A percentile compares a stretch with the other conserved stretches of the same genome.
phyloP scores from a whole-genome alignment of 1,139 yeast species.

The Candida sojae region DNA sequence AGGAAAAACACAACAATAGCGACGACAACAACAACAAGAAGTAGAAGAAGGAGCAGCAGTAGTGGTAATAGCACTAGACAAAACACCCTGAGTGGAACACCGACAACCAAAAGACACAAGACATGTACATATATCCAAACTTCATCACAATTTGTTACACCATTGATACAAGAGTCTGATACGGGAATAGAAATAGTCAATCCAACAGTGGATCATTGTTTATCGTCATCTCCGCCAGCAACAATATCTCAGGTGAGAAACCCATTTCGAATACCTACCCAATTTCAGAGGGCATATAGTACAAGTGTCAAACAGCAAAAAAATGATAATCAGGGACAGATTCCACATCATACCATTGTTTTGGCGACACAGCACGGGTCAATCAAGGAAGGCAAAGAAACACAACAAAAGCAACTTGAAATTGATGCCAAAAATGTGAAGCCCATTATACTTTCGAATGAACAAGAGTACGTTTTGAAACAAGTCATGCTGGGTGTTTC shows the following conservation, averaged over 20 bases:
- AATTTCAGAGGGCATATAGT: constrained; percentile 2
- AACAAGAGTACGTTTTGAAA: constrained; percentile 42
- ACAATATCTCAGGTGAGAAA: constrained; percentile 4
- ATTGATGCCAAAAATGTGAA: constrained; percentile 25
- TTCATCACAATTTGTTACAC: constrained; percentile 2
- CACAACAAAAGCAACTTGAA: background rate
- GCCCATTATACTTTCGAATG: constrained; percentile 40
- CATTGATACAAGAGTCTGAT: background rate
- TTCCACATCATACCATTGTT: background rate
- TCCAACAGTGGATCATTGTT: background rate
- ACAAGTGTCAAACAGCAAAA: background rate
- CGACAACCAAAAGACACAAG: background rate
- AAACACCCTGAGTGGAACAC: background rate
- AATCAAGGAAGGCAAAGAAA: background rate
- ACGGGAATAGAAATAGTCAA: background rate
- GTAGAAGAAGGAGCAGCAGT: background rate
- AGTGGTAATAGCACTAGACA: too few relatives aligned
- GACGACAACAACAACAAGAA: background rate
- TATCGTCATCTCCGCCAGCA: background rate
- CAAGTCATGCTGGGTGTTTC: constrained; percentile 49
- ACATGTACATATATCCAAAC: constrained; percentile 7
- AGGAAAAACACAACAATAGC: background rate
- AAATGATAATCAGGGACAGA: background rate
- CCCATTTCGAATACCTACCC: constrained; percentile 7
- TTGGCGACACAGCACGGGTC: background rate